Evolutionary conservation across 2,329 filamentous ascomycete genomes (phyloP), one percentile per base, ranked within the genome.

Genomic region (Nemania bipapillata): DNA sequence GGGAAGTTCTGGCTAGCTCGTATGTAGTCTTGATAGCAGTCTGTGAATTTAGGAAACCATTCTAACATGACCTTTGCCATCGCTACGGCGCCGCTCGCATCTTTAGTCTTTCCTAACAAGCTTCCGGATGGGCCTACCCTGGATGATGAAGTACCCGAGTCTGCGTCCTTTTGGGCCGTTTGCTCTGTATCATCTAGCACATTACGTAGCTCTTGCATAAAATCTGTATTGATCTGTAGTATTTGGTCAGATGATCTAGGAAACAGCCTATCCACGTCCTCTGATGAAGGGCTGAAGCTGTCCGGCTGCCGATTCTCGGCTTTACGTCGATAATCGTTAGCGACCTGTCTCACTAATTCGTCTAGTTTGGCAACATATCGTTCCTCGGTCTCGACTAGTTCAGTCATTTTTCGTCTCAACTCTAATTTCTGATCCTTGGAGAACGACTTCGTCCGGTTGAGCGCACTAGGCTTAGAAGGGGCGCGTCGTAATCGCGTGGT

Each of bases 11-110:
- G 92, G 79, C 97, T 97, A 11, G 93, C 91, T 74, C 90, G 90
- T 80, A 99, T 96, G 79, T 98, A 99, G 72, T 96, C 91, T 73
- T 93, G 91, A 79, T 99, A 99, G 76, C 92, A 94, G 66, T 94
- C 89, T 28, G 92, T 92, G 77, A 99, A 98, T 72, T 91, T 90
- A 6, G 96, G 96, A 73, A 99, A 96, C 93, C 94, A 97, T 73
- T 96, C 92, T 4, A 96, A 83, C 68, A 97, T 90, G 56, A 93
- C 85, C 74, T 91, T 93, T 49, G 93, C 93, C 78, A 97, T 91
- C 47, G 89, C 87, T 45, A 92, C 82, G 17, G 92, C 89, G 58
- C 95, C 95, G 73, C 91, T 93, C 20, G 91, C 89, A 77, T 97
- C 93, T 77, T 87, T 90, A 73, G 79, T 77, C 70, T 82, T 86